Conservation (phyloP, 169 alveolate species). For the Plasmodium knowlesi region DNA sequence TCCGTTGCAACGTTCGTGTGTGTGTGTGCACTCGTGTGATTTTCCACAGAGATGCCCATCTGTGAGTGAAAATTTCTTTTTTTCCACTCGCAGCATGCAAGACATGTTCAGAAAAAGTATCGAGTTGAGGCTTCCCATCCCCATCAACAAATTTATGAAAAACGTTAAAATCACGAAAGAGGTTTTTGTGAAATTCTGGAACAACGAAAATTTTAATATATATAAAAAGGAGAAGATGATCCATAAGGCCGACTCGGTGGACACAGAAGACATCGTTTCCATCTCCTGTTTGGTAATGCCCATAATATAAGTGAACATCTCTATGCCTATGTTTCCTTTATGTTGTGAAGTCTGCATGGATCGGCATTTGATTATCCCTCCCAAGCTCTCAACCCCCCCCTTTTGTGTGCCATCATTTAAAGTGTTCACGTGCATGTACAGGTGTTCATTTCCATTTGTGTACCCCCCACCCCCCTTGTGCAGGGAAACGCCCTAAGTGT, state of each 20-base stretch:
- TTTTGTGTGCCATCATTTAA: background rate
- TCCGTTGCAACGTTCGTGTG: background rate
- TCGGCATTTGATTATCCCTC: background rate
- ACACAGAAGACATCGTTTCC: slow-evolving; percentile 9
- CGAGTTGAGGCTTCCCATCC: slow-evolving; percentile 49
- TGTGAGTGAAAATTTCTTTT: background rate
- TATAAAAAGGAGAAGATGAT: slow-evolving; percentile 51
- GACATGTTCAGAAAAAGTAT: slow-evolving; percentile 61
- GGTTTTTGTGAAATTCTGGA: slow-evolving; percentile 52
- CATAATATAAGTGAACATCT: background rate
- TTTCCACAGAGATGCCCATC: background rate
- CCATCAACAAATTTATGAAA: slow-evolving; percentile 63
- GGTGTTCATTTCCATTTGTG: background rate
- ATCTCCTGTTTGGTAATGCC: slow-evolving; percentile 27
- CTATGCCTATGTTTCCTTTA: background rate
- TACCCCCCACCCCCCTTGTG: background rate
- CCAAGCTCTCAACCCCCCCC: background rate
- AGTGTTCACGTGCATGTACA: background rate
- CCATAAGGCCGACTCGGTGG: slow-evolving; percentile 9
- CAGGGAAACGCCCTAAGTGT: slow-evolving; percentile 37
- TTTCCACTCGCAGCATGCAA: slow-evolving; percentile 36
- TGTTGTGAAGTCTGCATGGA: background rate
- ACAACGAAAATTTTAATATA: slow-evolving; percentile 56
- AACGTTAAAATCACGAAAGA: slow-evolving; percentile 34
- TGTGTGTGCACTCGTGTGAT: background rate